phyloP scores from a whole-genome alignment of 768 basidiomycete genomes.

The Chiua virens region DNA sequence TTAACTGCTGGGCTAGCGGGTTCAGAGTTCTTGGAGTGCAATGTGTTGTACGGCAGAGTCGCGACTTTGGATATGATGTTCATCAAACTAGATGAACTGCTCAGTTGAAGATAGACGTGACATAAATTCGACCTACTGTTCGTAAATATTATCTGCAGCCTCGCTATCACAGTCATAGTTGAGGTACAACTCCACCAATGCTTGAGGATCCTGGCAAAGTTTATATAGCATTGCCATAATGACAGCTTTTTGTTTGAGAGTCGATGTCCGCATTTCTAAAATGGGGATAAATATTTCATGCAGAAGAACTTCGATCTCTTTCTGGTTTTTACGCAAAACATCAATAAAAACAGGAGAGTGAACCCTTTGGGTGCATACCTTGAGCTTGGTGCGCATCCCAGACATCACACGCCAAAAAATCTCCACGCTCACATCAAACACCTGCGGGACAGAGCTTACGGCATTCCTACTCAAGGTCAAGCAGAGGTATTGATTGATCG shows the following conservation, averaged over 20 bases:
- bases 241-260: slow-evolving; percentile 90
- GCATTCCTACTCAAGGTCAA: slow-evolving; percentile 91
- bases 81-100: slow-evolving; percentile 59
- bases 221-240: slow-evolving; percentile 86
- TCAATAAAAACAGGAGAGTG: slow-evolving; percentile 7
- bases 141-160: slow-evolving; percentile 95
- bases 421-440: slow-evolving; percentile 97
- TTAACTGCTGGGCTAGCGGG: slow-evolving; percentile 60
- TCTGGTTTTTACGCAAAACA: slow-evolving; percentile 47
- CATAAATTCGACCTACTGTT: slow-evolving; percentile 57
- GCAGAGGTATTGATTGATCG: slow-evolving; percentile 95
- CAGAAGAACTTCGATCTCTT: slow-evolving; percentile 98
- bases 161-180: slow-evolving; percentile 99
- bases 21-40: slow-evolving; percentile 53
- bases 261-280: slow-evolving; percentile 95
- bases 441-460: slow-evolving; percentile 91
- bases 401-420: slow-evolving; percentile 97
- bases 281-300: slow-evolving; percentile 99
- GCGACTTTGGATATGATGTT: slow-evolving; percentile 95
- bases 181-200: slow-evolving; percentile 95
- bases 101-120: slow-evolving; percentile 6
- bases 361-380: slow-evolving; percentile 48
- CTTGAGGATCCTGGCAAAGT: slow-evolving; percentile 94
- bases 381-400: slow-evolving; percentile 92
- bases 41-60: slow-evolving; percentile 50